Evolutionary conservation across 2,329 filamentous ascomycete genomes (phyloP).

Genomic region (Rhytidhysteron rufulum): DNA sequence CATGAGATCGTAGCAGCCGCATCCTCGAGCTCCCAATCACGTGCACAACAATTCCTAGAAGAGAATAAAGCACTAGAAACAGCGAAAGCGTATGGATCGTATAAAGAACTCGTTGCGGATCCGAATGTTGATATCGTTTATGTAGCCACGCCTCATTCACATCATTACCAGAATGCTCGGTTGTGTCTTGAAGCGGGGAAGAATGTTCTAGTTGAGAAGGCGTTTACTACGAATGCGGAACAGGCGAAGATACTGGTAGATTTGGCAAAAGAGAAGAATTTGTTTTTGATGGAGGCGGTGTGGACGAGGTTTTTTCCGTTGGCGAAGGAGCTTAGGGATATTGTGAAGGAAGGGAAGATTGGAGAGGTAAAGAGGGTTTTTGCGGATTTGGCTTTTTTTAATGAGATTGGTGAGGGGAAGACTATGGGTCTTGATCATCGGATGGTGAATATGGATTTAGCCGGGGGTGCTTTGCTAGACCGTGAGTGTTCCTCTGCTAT

Average conservation of each 20-base stretch:
- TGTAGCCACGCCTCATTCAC: conserved; percentile 84
- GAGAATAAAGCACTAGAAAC: conserved; percentile 65
- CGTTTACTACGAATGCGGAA: conserved; percentile 77
- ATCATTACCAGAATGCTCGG: conserved; percentile 89
- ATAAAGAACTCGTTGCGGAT: conserved; percentile 76
- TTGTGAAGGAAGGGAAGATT: conserved; percentile 53
- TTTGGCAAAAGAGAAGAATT: conserved; percentile 65
- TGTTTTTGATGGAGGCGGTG: conserved; percentile 57
- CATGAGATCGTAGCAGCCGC: conserved; percentile 78
- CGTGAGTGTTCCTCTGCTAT: no score
- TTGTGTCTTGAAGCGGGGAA: conserved; percentile 80
- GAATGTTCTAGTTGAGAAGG: conserved; percentile 87
- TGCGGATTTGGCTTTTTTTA: conserved; percentile 58
- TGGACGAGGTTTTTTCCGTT: conserved; percentile 89
- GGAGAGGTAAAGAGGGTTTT: conserved; percentile 55
- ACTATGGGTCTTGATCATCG: conserved; percentile 61
- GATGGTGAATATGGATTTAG: conserved; percentile 79
- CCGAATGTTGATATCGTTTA: conserved; percentile 81
- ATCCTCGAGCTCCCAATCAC: conserved; percentile 68
- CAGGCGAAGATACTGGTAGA: conserved; percentile 71
- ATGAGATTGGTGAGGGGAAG: conserved; percentile 41
- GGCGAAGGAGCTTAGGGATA: conserved; percentile 68
- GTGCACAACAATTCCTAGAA: conserved; percentile 69
- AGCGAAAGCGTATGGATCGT: conserved; percentile 73
- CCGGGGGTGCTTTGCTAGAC: conserved; percentile 78